Evolutionary conservation across 805 yeast genomes (phyloP).

Genomic region (Suhomyces xylopsoci): DNA sequence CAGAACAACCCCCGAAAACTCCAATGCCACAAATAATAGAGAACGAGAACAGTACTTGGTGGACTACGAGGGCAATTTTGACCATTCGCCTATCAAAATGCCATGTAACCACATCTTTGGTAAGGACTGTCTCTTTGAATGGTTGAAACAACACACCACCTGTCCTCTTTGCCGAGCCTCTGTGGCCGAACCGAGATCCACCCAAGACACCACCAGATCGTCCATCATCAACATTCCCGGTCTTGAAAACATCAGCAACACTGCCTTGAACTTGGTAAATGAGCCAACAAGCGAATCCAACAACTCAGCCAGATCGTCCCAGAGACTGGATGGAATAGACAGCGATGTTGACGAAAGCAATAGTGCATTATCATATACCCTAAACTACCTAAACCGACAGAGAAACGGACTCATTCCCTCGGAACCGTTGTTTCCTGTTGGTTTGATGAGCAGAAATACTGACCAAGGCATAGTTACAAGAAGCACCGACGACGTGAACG

Average conservation of each 20-base stretch:
- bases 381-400: constrained; percentile 18
- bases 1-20: background rate
- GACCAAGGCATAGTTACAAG: constrained; percentile 43
- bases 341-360: constrained; percentile 2
- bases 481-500: constrained; percentile 6
- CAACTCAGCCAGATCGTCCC: constrained; percentile 4
- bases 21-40: background rate
- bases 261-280: constrained; percentile 4
- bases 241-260: background rate
- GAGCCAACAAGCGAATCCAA: background rate
- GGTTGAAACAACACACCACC: constrained; percentile 71
- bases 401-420: constrained; percentile 1
- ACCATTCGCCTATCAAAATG: constrained; percentile 67
- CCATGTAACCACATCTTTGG: constrained; percentile 92
- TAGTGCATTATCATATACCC: constrained; percentile 17
- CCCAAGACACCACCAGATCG: constrained; percentile 9
- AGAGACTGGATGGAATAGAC: background rate
- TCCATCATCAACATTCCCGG: constrained; percentile 29
- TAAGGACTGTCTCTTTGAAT: constrained; percentile 72
- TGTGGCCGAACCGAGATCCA: background rate
- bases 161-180: constrained; percentile 84
- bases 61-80: constrained; percentile 18
- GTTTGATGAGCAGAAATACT: constrained; percentile 49
- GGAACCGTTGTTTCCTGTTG: constrained; percentile 40
- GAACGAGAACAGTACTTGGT: constrained; percentile 11